These are phyloP conservation scores for Trichoderma reesei DNA, from an alignment of 495 filamentous ascomycete genomes.

Conservation along the genomic window DNA sequence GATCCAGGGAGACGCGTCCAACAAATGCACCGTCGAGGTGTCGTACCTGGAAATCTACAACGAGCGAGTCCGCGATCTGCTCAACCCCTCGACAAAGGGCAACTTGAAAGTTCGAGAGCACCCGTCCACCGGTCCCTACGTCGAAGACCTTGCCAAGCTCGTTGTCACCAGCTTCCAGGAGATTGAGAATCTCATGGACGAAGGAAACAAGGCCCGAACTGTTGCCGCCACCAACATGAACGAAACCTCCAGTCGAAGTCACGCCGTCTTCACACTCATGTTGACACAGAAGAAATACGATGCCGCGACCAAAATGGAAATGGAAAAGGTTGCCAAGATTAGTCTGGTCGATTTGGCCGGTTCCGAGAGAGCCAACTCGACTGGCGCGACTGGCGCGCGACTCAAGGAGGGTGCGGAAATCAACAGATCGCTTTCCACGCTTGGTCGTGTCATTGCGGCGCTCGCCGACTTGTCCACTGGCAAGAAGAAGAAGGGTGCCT, in stretches of 20 bases:
- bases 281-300: slow-evolving; percentile 92
- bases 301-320: slow-evolving; percentile 86
- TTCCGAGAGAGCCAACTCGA: slow-evolving; percentile 92
- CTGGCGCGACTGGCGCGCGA: slow-evolving; percentile 88
- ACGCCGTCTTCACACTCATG: slow-evolving; percentile 95
- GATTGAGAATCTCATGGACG: slow-evolving; percentile 97
- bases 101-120: slow-evolving; percentile 97
- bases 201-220: slow-evolving; percentile 96
- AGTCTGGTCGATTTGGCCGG: slow-evolving; percentile 96
- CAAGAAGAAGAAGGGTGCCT: slow-evolving; percentile 69
- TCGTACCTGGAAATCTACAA: slow-evolving; percentile 99
- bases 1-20: slow-evolving; percentile 65
- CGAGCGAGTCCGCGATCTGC: slow-evolving; percentile 88
- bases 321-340: slow-evolving; percentile 96
- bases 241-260: slow-evolving; percentile 94
- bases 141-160: slow-evolving; percentile 93
- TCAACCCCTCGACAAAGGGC: slow-evolving; percentile 93
- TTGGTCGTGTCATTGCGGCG: slow-evolving; percentile 96
- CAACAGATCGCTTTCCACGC: slow-evolving; percentile 90
- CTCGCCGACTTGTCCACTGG: slow-evolving; percentile 82
- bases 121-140: slow-evolving; percentile 93
- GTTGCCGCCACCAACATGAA: slow-evolving; percentile 99
- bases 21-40: slow-evolving; percentile 89
- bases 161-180: slow-evolving; percentile 95
- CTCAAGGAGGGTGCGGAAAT: slow-evolving; percentile 99